Percentiles rank a stretch among this genome's conserved stretches.
Evolutionary conservation across 106 monocot genomes (phyloP).

Genomic region (Apostasia shenzhenica): DNA sequence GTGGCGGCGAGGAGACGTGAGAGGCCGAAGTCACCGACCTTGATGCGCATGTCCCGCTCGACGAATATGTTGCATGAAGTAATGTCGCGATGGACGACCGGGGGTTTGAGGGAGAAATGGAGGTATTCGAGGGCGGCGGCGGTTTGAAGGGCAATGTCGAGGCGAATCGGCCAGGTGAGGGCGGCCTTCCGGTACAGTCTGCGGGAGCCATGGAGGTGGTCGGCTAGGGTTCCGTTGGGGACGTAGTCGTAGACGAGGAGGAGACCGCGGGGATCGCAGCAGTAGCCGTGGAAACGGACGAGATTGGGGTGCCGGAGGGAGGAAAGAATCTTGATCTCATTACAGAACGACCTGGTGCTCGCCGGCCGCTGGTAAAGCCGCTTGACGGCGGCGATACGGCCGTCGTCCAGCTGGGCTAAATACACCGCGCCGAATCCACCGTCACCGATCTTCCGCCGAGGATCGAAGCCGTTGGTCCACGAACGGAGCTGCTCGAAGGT

Average conservation of each 20-base stretch:
- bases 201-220: conserved; percentile 49
- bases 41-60: conserved; percentile 64
- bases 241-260: conserved; percentile 82
- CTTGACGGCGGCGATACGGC: conserved; percentile 61
- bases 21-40: conserved; percentile 67
- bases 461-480: conserved; percentile 57
- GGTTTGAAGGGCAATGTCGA: conserved; percentile 51
- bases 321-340: conserved; percentile 82
- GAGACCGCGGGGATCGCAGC: conserved; percentile 62
- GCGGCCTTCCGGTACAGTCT: conserved; percentile 10
- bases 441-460: conserved; percentile 62
- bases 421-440: conserved; percentile 77
- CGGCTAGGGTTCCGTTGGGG: conserved; percentile 76
- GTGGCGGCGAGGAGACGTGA: conserved; percentile 33
- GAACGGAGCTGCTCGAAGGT: conserved; percentile 63
- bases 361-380: conserved; percentile 50
- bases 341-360: conserved; percentile 58
- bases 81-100: conserved; percentile 81
- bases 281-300: conserved; percentile 74
- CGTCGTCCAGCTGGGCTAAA: conserved; percentile 48
- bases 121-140: conserved; percentile 69
- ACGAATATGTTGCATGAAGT: conserved; percentile 76
- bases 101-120: conserved; percentile 56
- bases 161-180: conserved; percentile 34
- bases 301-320: conserved; percentile 71